These are phyloP conservation scores for Megacollybia marginata DNA, from an alignment of 768 basidiomycete species.

Conservation along the genomic window DNA sequence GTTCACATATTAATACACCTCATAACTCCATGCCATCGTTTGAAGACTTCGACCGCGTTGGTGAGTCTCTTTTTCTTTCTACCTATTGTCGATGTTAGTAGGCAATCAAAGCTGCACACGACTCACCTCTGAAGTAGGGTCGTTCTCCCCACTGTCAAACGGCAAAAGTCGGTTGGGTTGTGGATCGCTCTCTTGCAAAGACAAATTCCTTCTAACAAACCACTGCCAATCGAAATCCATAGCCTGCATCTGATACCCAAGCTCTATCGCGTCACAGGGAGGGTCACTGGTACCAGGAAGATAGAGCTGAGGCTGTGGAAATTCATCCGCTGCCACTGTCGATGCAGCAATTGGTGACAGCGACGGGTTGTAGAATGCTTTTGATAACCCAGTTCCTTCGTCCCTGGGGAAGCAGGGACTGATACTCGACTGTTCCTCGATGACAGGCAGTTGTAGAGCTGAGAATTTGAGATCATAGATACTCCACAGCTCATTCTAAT, in stretches of 20 bases:
- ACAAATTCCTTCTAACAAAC: constrained; percentile 28
- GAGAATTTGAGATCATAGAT: no score
- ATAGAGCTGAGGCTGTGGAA: no score
- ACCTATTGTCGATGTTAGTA: no score
- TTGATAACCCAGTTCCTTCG: no score
- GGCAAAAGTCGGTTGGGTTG: neutral
- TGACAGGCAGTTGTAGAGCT: no score
- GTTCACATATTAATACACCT: constrained; percentile 8
- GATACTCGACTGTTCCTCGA: no score
- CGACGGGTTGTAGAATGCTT: no score
- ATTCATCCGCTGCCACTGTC: no score
- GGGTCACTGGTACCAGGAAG: constrained; percentile 44
- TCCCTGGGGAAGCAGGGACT: no score
- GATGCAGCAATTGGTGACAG: no score
- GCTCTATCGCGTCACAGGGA: constrained; percentile 29
- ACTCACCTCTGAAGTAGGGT: neutral
- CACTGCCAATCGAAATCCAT: constrained; percentile 54
- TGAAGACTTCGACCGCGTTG: constrained; percentile 17
- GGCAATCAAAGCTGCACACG: no score
- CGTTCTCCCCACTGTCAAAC: neutral
- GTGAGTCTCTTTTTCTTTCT: neutral
- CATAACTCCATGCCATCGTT: constrained; percentile 34
- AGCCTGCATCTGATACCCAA: constrained; percentile 25
- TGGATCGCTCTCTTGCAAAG: neutral
- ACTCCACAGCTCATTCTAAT: no score